Evolutionary conservation across 495 filamentous ascomycete genomes (phyloP).

Genomic region (Lepraria neglecta): DNA sequence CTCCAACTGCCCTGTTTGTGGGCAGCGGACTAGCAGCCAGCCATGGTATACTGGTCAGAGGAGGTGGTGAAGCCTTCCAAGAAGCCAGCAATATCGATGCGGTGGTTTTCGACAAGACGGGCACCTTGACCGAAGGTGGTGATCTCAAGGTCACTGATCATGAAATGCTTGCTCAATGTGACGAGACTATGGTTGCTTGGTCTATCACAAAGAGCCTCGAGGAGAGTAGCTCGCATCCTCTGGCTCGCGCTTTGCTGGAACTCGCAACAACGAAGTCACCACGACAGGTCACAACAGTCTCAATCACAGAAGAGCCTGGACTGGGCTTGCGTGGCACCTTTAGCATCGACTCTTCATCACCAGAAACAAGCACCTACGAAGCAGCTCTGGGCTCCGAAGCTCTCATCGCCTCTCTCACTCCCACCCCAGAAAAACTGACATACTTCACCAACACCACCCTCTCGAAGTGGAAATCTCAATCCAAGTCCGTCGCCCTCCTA

Average conservation of each 20-base stretch:
- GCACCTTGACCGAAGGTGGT: constrained; percentile 81
- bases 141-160: constrained; percentile 73
- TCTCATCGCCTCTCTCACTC: constrained; percentile 47
- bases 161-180: constrained; percentile 44
- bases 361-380: constrained; percentile 41
- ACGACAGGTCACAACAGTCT: constrained; percentile 29
- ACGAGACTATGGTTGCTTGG: constrained; percentile 39
- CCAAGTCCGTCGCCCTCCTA: constrained; percentile 67
- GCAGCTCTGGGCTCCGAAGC: constrained; percentile 80
- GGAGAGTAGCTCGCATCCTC: constrained; percentile 77
- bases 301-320: constrained; percentile 70
- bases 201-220: constrained; percentile 61
- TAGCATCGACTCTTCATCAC: constrained; percentile 32
- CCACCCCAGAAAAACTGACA: constrained; percentile 28
- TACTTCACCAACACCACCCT: constrained; percentile 45
- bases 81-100: constrained; percentile 81
- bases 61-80: constrained; percentile 94
- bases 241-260: constrained; percentile 71
- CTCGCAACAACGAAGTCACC: constrained; percentile 51
- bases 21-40: constrained; percentile 82
- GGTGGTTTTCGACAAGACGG: constrained; percentile 95
- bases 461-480: constrained; percentile 60
- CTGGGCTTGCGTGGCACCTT: constrained; percentile 74
- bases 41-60: constrained; percentile 85
- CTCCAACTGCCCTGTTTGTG: constrained; percentile 89